Percentiles rank a stretch among this genome's conserved stretches.
These are phyloP conservation scores for Leccinellum rugosiceps DNA, from an alignment of 768 basidiomycete genomes.

Conservation along the genomic window DNA sequence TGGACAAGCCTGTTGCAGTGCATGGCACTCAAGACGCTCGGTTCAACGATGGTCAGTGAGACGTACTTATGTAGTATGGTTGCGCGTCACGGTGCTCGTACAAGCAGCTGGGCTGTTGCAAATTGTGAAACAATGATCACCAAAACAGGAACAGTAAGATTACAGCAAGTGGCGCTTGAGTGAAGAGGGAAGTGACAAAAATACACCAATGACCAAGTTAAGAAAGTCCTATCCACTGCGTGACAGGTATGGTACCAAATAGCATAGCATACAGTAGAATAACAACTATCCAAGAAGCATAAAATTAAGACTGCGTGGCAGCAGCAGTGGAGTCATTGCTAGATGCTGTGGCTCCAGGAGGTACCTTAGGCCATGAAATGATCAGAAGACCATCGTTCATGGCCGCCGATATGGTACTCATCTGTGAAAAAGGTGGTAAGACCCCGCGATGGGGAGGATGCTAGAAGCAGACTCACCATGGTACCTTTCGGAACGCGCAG, in stretches of 20 bases:
- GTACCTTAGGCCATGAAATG: constrained; percentile 37
- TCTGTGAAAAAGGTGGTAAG: constrained; percentile 17
- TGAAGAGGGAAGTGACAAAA: not conserved
- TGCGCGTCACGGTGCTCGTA: too few relatives aligned
- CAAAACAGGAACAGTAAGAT: not conserved
- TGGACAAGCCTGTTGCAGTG: constrained; percentile 24
- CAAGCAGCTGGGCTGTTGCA: not conserved
- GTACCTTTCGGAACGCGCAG: constrained; percentile 37
- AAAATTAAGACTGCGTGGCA: not conserved
- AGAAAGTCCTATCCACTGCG: not conserved
- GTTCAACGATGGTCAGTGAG: constrained; percentile 33
- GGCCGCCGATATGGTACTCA: constrained; percentile 36
- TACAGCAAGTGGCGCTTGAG: not conserved
- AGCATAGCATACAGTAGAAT: constrained; percentile 10
- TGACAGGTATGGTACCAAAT: constrained; percentile 9
- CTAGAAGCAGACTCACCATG: constrained; percentile 25
- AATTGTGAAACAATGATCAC: not conserved
- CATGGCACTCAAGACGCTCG: constrained; percentile 41
- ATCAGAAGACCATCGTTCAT: constrained; percentile 39
- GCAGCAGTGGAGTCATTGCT: not conserved
- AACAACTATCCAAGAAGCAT: not conserved
- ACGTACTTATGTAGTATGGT: too few relatives aligned
- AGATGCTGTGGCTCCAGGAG: constrained; percentile 16
- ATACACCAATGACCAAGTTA: not conserved
- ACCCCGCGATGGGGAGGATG: constrained; percentile 3